A percentile compares a stretch with the other conserved stretches of the same genome.
Conservation (phyloP, 306 rosid species). For the Boehmeria nivea region DNA sequence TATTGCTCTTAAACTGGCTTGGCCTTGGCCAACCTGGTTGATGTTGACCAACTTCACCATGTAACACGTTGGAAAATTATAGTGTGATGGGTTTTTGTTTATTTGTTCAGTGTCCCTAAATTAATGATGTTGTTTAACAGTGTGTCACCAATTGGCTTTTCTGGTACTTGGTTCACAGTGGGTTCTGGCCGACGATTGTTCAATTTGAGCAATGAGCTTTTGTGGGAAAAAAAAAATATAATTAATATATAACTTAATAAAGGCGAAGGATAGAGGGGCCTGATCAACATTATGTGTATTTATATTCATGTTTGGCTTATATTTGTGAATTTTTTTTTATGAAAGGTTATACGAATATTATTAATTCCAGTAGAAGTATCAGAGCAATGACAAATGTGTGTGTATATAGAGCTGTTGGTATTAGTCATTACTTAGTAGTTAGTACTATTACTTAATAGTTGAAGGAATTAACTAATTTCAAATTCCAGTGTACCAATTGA, state of each 20-base stretch:
- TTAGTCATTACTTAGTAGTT: too few species aligned
- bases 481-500: too few species aligned
- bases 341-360: too few species aligned
- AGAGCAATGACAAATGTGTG: too few species aligned
- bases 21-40: constrained; percentile 23
- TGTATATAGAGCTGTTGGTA: too few species aligned
- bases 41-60: neutral
- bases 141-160: constrained; percentile 1
- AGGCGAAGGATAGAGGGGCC: neutral
- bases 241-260: neutral
- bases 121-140: neutral
- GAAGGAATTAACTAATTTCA: too few species aligned
- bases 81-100: constrained; percentile 8
- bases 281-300: neutral
- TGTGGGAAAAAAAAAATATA: neutral
- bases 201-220: neutral
- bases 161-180: neutral
- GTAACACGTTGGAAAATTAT: constrained; percentile 1
- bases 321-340: too few species aligned
- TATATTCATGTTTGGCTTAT: too few species aligned
- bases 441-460: too few species aligned
- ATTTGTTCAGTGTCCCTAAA: too few species aligned
- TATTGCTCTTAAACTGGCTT: too few species aligned
- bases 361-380: too few species aligned
- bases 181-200: neutral